phyloP scores from a whole-genome alignment of 768 basidiomycete genomes.

The Roridomyces roridus region DNA sequence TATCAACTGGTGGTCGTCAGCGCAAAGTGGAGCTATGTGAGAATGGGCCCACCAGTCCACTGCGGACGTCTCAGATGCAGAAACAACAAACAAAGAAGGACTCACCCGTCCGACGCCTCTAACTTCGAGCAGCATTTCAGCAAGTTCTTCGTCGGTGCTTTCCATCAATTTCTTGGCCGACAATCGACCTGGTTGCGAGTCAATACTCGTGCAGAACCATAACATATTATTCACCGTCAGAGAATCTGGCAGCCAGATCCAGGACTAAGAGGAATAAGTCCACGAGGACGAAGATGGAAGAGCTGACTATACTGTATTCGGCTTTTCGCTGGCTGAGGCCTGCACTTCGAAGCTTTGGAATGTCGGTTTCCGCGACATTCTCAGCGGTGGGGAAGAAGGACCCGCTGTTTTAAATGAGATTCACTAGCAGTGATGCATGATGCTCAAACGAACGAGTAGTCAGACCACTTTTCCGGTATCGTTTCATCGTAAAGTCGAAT shows the following conservation, averaged over 20 bases:
- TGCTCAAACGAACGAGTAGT: conserved; percentile 48
- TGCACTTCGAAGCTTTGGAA: conserved; percentile 67
- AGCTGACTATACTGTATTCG: conserved; percentile 87
- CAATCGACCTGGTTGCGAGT: conserved; percentile 54
- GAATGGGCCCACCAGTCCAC: conserved; percentile 62
- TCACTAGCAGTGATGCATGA: too few relatives aligned
- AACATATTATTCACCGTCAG: conserved; percentile 49
- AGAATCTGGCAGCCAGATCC: conserved; percentile 81
- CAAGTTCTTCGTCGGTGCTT: conserved; percentile 79
- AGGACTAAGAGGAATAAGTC: conserved; percentile 53
- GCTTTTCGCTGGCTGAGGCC: conserved; percentile 88
- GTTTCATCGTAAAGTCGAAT: conserved; percentile 75
- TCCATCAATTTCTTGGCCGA: conserved; percentile 73
- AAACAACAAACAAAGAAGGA: conserved; percentile 14
- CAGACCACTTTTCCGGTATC: conserved; percentile 70
- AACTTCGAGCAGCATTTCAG: conserved; percentile 76
- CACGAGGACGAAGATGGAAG: not conserved
- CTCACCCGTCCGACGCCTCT: conserved; percentile 79
- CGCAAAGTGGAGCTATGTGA: too few relatives aligned
- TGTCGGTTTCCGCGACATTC: conserved; percentile 67
- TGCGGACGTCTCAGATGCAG: conserved; percentile 28
- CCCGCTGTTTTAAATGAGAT: conserved; percentile 23
- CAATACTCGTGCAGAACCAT: not conserved
- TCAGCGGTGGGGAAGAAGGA: conserved; percentile 74
- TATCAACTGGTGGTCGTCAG: conserved; percentile 63